Evolutionary conservation across 257 asterid genomes (phyloP), one percentile per base, ranked within the genome.

Genomic region (Primulina huaijiensis): DNA sequence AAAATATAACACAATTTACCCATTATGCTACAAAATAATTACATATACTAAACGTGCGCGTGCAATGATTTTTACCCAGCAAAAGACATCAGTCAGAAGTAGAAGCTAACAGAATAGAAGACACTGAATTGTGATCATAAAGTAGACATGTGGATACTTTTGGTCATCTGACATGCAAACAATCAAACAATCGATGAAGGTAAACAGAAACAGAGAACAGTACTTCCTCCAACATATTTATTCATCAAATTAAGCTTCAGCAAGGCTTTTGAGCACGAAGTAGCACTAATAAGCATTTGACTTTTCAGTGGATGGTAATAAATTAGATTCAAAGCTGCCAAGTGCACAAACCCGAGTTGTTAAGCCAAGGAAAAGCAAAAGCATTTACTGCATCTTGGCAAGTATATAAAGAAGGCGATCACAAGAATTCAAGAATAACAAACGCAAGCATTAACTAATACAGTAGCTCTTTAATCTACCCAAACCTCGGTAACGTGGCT

Each of bases 401-500:
- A 57, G 46, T 61, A 20, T 35, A 33, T 10, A 68, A 56, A 72
- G 68, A 67, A 74, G 60, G 66, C 68, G 59, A 71, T 60, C 55
- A 66, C 46, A 75, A 43, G 68, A 43, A 38, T 64, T 25, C 55
- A 30, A 57, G 25, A 35, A 40, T 8, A 74, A 14, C 71, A 65
- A 60, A 4, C 69, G 71, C 30, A 43, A 64, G 64, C 82, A 20
- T 63, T 59, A 62, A 75, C 58, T 60, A 23, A 46, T 57, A 52
- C 35, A 75, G 19, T 56, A 33, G 69, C 56, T 38, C 50, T 38
- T 29, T 55, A 71, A 60, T 34, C 65, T 10, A 62, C 40, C 60
- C 21, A 69, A 75, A 79, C 46, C 65, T 34, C 46, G 34, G 55
- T 52, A 70, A 62, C 74, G 40, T 23, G 72, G 37, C 62, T 10